Conservation (phyloP, 768 basidiomycete genomes). For the Holtermannia corniformis region DNA sequence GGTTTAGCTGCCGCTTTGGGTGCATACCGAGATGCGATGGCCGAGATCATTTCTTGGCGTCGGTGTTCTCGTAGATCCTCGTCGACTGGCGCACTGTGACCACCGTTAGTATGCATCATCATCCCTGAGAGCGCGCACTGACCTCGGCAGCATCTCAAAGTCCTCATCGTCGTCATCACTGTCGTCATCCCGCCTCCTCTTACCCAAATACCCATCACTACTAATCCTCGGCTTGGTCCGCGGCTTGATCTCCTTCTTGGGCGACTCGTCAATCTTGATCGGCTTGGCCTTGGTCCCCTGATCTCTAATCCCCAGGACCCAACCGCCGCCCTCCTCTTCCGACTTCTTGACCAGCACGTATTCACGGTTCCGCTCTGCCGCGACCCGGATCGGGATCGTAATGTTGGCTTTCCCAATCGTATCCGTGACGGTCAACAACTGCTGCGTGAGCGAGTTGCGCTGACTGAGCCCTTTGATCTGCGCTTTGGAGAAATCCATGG, state of each 20-base stretch:
- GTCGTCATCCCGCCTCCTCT: conserved; percentile 26
- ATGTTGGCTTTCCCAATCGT: conserved; percentile 75
- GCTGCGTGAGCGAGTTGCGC: conserved; percentile 84
- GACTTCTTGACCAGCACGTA: conserved; percentile 94
- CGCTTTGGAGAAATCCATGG: conserved; percentile 90
- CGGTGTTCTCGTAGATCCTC: conserved; percentile 29
- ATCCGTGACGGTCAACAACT: conserved; percentile 82
- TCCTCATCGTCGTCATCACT: conserved; percentile 36
- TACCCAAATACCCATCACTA: background rate
- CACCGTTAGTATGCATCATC: background rate
- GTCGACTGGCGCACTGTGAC: conserved; percentile 11
- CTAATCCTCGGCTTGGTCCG: conserved; percentile 1
- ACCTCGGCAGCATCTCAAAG: conserved; percentile 17
- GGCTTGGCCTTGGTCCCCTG: conserved; percentile 75
- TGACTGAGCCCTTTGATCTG: conserved; percentile 86
- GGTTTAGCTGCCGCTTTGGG: conserved; percentile 17
- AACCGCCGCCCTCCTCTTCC: conserved; percentile 67
- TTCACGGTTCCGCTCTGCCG: conserved; percentile 86
- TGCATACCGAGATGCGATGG: conserved; percentile 31
- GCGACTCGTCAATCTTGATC: conserved; percentile 59
- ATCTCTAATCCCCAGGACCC: conserved; percentile 86
- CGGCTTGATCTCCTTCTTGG: conserved; percentile 33
- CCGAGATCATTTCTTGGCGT: conserved; percentile 34
- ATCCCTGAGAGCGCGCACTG: conserved; percentile 5
- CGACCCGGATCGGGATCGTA: conserved; percentile 84